Conservation (phyloP, 1,284 basidiomycete species). For the Sporisorium sorghi region DNA sequence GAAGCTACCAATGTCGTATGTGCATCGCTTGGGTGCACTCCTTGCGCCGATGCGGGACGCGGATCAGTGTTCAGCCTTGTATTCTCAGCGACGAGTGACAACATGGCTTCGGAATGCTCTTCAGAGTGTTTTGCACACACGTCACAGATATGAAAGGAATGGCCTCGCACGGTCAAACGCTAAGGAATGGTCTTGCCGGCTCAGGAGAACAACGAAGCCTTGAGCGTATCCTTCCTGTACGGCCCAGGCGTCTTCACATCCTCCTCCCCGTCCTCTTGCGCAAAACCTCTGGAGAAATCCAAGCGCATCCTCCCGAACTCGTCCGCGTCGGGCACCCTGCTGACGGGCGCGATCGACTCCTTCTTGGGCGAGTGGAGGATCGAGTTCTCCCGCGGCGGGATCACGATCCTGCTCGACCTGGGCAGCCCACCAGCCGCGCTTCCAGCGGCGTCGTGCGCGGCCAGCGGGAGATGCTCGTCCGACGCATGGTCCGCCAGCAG, state of each 20-base stretch:
- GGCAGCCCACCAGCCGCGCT: conserved; percentile 8
- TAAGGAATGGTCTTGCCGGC: not conserved
- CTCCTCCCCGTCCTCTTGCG: conserved; percentile 8
- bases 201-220: conserved; percentile 16
- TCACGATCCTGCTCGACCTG: conserved; percentile 25
- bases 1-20: no score
- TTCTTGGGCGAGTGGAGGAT: conserved; percentile 23
- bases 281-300: not conserved
- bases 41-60: no score
- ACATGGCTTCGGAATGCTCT: no score
- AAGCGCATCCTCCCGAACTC: conserved; percentile 22
- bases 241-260: conserved; percentile 38
- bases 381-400: conserved; percentile 33
- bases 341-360: not conserved
- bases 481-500: conserved; percentile 24
- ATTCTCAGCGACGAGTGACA: no score
- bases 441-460: not conserved
- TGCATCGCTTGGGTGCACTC: no score
- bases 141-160: no score
- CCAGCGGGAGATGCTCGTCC: conserved; percentile 20
- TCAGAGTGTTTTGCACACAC: no score
- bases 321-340: not conserved
- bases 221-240: conserved; percentile 30
- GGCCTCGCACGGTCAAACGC: not conserved
- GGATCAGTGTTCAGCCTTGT: no score